Evolutionary conservation across 176 grass and related monocot species (phyloP).

Genomic region (Oryza officinalis): DNA sequence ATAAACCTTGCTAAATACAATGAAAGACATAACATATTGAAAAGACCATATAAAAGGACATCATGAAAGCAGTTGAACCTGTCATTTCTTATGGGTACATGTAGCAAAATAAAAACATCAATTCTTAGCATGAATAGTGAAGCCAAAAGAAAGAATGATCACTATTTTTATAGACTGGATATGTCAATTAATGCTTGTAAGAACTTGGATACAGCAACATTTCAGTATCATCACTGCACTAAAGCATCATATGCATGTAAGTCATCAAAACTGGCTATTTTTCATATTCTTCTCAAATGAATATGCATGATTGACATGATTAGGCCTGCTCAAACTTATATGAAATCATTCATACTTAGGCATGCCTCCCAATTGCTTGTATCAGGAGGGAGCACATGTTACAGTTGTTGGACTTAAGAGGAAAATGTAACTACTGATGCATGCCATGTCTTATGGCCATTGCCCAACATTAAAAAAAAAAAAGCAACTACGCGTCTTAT

Average conservation of each 20-base stretch:
- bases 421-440: too few species aligned
- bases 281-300: conserved; percentile 13
- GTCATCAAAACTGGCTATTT: not conserved
- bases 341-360: too few species aligned
- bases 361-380: too few species aligned
- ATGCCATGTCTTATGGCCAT: not conserved
- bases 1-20: not conserved
- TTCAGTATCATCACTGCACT: not conserved
- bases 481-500: not conserved
- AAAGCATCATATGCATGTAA: not conserved
- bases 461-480: conserved; percentile 1
- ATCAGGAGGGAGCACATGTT: too few species aligned
- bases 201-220: not conserved
- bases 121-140: not conserved
- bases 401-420: too few species aligned
- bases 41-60: not conserved
- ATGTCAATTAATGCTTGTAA: not conserved
- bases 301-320: conserved; percentile 10
- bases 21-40: too few species aligned
- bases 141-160: not conserved
- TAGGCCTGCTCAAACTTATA: not conserved
- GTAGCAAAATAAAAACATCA: not conserved
- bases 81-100: conserved; percentile 5
- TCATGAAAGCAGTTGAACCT: conserved; percentile 15
- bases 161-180: conserved; percentile 7